Conservation (phyloP, 2,329 filamentous ascomycete species). For the Clarireedia monteithiana region DNA sequence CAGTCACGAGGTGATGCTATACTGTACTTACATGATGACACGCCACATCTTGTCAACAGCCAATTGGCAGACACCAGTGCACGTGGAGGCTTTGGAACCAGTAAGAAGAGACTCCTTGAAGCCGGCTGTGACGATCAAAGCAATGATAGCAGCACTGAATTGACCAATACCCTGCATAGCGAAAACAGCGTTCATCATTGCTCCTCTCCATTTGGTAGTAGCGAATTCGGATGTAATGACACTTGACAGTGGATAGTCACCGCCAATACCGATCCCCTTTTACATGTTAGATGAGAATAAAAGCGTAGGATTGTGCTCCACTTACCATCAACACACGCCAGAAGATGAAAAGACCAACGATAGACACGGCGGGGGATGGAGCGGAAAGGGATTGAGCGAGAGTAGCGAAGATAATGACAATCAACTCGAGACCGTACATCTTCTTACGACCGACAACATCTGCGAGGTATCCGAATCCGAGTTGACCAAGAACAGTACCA, state of each 20-base stretch:
- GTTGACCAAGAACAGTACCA: conserved; percentile 76
- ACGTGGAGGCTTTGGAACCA: conserved; percentile 45
- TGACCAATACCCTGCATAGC: conserved; percentile 84
- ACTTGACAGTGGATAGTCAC: conserved; percentile 74
- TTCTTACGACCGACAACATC: conserved; percentile 71
- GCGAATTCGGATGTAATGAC: conserved; percentile 86
- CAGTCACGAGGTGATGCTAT: too few relatives aligned
- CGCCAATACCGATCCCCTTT: conserved; percentile 57
- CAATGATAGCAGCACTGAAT: conserved; percentile 65
- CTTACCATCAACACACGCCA: conserved; percentile 67
- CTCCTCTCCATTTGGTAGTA: conserved; percentile 76
- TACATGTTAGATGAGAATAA: conserved; percentile 27
- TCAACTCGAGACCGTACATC: conserved; percentile 72
- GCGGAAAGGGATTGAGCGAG: conserved; percentile 63
- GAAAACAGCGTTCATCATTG: conserved; percentile 83
- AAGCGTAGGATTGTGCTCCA: too few relatives aligned
- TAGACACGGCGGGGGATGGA: conserved; percentile 52
- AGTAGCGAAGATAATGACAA: conserved; percentile 73
- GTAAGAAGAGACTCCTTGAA: conserved; percentile 57
- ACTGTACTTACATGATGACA: conserved; percentile 46
- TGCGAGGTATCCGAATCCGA: conserved; percentile 71
- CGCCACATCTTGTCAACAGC: conserved; percentile 87
- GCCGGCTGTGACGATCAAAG: conserved; percentile 64
- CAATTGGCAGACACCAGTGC: conserved; percentile 53
- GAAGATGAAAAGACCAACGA: conserved; percentile 65